phyloP scores from a whole-genome alignment of 495 filamentous ascomycete genomes.

The Penicillium daleae region DNA sequence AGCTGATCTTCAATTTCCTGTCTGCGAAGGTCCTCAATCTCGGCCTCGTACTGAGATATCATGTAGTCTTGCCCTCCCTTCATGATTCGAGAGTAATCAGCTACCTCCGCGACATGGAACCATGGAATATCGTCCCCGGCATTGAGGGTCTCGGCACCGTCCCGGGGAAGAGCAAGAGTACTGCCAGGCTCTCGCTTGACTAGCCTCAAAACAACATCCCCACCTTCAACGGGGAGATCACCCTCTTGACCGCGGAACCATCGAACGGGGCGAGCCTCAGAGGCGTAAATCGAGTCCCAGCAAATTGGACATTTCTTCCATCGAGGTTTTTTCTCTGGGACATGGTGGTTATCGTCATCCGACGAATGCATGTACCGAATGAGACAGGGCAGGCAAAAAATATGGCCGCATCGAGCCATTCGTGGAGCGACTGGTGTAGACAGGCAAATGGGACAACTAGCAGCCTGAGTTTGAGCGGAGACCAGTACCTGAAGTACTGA shows the following conservation, averaged over 20 bases:
- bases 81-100: conserved; percentile 95
- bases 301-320: conserved; percentile 98
- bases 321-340: conserved; percentile 70
- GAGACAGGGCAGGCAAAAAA: conserved; percentile 93
- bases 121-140: conserved; percentile 81
- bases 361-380: conserved; percentile 93
- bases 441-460: conserved; percentile 92
- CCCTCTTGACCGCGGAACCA: conserved; percentile 92
- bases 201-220: conserved; percentile 84
- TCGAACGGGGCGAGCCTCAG: conserved; percentile 86
- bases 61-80: conserved; percentile 92
- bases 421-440: conserved; percentile 89
- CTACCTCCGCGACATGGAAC: conserved; percentile 90
- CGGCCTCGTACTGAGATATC: conserved; percentile 72
- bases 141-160: conserved; percentile 71
- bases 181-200: conserved; percentile 78
- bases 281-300: conserved; percentile 83
- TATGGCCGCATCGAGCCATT: conserved; percentile 97
- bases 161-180: conserved; percentile 83
- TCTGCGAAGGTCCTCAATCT: conserved; percentile 71
- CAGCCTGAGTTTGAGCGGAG: conserved; percentile 82
- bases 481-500: conserved; percentile 89
- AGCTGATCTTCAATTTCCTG: conserved; percentile 90
- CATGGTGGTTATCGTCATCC: conserved; percentile 63
- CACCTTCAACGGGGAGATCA: conserved; percentile 75